Percentiles rank a stretch among this genome's conserved stretches.
phyloP scores from a whole-genome alignment of 139 green algal species.

The Zygnema cylindricum region DNA sequence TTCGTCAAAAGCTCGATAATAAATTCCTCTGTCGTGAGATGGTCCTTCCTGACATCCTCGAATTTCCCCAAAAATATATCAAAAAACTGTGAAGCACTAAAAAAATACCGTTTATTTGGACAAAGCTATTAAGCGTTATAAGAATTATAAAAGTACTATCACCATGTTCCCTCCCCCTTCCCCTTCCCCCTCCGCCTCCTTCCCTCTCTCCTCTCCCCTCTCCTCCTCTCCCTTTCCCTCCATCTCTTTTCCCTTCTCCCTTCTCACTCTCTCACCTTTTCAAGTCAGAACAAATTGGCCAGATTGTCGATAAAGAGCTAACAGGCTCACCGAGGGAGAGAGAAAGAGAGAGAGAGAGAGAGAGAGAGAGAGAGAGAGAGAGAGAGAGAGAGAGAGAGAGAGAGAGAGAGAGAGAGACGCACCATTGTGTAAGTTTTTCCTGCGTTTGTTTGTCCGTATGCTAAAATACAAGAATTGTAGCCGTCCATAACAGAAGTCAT shows the following conservation, averaged over 20 bases:
- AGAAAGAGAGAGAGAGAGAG: no score
- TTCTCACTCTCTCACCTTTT: no score
- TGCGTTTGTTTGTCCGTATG: constrained; percentile 61
- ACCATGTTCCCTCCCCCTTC: constrained; percentile 14
- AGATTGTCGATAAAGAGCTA: no score
- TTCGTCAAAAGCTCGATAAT: constrained; percentile 66
- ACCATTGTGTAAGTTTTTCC: constrained; percentile 65
- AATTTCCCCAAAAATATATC: background rate
- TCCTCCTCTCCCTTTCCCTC: no score
- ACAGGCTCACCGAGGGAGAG: no score
- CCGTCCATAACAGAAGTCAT: constrained; percentile 62
- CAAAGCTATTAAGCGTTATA: background rate
- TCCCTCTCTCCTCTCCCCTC: no score
- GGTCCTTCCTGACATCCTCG: constrained; percentile 57
- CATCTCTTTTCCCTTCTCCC: no score
- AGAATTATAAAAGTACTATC: background rate
- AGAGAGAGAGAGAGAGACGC: background rate
- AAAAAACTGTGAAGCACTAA: background rate
- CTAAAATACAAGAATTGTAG: constrained; percentile 65
- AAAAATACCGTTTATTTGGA: background rate
- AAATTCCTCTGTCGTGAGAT: constrained; percentile 62
- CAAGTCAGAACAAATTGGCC: no score
- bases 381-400: background rate
- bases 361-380: no score
- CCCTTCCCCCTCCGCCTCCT: no score